Percentiles rank a stretch among this genome's conserved stretches.
Conservation (phyloP, 2,329 filamentous ascomycete species). For the Botrytis galanthina region DNA sequence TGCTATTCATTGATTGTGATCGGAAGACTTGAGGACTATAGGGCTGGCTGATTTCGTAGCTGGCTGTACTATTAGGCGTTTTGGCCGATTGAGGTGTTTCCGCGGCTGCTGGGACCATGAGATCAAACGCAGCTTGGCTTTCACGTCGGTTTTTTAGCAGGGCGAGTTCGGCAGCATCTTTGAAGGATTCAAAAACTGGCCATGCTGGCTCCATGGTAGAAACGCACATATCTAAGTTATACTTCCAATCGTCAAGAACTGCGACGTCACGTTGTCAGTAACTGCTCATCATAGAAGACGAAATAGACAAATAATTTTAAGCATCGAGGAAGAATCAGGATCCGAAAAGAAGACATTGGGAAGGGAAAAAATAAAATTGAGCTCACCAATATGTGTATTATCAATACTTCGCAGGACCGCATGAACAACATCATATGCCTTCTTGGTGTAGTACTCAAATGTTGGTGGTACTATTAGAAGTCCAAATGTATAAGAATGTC, state of each 20-base stretch:
- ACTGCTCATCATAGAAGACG: background rate
- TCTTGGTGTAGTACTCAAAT: constrained; percentile 42
- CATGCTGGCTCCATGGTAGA: constrained; percentile 35
- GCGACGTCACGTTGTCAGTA: background rate
- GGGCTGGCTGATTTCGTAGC: constrained; percentile 27
- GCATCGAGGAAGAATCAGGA: background rate
- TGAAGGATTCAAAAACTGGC: constrained; percentile 34
- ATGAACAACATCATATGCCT: constrained; percentile 37
- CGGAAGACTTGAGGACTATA: constrained; percentile 29
- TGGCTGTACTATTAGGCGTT: constrained; percentile 31
- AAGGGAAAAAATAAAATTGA: background rate
- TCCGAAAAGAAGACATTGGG: too few relatives aligned
- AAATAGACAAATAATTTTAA: background rate
- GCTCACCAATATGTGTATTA: constrained; percentile 30
- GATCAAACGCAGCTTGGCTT: constrained; percentile 35
- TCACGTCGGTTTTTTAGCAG: constrained; percentile 26
- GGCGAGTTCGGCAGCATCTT: constrained; percentile 25
- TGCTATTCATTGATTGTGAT: constrained; percentile 21
- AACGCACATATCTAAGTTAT: constrained; percentile 33
- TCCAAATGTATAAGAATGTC: constrained; percentile 43
- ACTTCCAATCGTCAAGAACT: constrained; percentile 35
- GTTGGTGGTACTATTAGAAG: constrained; percentile 43
- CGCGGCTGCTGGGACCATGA: constrained; percentile 26
- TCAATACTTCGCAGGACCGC: constrained; percentile 35
- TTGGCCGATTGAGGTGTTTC: constrained; percentile 30